Percentiles rank a stretch among this genome's conserved stretches.
These are phyloP conservation scores for Lachancea quebecensis DNA, from an alignment of 805 yeast genomes.

Conservation along the genomic window DNA sequence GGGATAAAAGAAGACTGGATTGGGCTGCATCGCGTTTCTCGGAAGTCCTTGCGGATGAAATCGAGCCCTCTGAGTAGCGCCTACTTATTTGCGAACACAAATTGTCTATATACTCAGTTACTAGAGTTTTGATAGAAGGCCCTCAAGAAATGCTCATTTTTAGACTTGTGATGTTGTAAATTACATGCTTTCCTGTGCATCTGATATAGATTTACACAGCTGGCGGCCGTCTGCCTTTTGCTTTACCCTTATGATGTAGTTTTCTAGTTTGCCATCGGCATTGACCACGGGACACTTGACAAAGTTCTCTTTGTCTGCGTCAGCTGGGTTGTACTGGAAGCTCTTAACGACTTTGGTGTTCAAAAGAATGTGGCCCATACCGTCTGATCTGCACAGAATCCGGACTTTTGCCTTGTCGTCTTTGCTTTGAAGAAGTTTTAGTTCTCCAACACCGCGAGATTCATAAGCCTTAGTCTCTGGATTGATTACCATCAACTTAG, in stretches of 20 bases:
- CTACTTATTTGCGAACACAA: no score
- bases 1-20: constrained; percentile 28
- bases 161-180: no score
- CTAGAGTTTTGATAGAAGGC: no score
- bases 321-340: constrained; percentile 49
- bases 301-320: constrained; percentile 52
- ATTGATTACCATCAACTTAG: constrained; percentile 61
- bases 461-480: constrained; percentile 47
- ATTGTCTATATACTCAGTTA: no score
- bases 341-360: constrained; percentile 56
- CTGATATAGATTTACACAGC: constrained; percentile 27
- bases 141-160: no score
- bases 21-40: constrained; percentile 24
- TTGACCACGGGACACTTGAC: constrained; percentile 62
- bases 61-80: constrained; percentile 9
- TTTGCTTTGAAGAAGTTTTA: constrained; percentile 61
- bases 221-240: constrained; percentile 32
- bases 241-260: constrained; percentile 72
- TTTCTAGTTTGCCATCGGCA: constrained; percentile 49
- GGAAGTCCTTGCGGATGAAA: constrained; percentile 11
- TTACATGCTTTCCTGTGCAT: constrained; percentile 29
- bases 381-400: constrained; percentile 79
- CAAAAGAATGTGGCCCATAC: constrained; percentile 70
- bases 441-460: constrained; percentile 72
- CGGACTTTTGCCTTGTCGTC: constrained; percentile 54